Percentiles rank a stretch among this genome's conserved stretches.
These are phyloP conservation scores for Rhinocladiella similis DNA, from an alignment of 2,329 filamentous ascomycete species.

Conservation along the genomic window DNA sequence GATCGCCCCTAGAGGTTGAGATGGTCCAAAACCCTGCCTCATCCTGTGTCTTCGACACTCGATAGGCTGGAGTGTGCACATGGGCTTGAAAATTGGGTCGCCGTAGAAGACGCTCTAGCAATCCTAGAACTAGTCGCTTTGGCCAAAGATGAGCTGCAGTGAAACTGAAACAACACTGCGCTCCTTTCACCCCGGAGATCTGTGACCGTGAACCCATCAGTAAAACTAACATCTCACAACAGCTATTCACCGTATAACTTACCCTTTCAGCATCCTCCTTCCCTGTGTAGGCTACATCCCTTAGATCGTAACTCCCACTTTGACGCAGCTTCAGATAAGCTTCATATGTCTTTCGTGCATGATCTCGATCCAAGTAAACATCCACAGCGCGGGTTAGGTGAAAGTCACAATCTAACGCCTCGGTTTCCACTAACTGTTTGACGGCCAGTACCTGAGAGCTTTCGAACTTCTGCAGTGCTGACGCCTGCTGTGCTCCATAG, in stretches of 20 bases:
- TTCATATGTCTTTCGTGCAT: constrained; percentile 23
- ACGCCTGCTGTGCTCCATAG: constrained; percentile 37
- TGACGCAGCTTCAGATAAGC: neutral
- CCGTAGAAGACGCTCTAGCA: constrained; percentile 62
- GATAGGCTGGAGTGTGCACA: constrained; percentile 48
- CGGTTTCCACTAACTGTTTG: constrained; percentile 38
- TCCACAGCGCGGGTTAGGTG: constrained; percentile 39
- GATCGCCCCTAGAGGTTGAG: constrained; percentile 69
- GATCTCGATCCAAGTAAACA: constrained; percentile 35
- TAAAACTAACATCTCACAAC: neutral
- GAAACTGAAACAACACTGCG: constrained; percentile 35
- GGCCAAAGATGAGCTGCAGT: constrained; percentile 49
- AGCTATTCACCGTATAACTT: neutral
- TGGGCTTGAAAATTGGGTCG: constrained; percentile 51
- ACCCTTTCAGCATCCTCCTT: constrained; percentile 6
- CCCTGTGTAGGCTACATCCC: constrained; percentile 1
- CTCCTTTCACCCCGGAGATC: constrained; percentile 38
- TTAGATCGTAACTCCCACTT: neutral
- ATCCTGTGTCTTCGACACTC: constrained; percentile 30
- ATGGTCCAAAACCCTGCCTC: constrained; percentile 56
- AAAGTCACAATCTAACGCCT: constrained; percentile 45
- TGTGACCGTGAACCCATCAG: neutral
- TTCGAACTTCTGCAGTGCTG: constrained; percentile 42
- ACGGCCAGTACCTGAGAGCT: constrained; percentile 38
- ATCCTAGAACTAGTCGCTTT: constrained; percentile 77